Percentiles rank a stretch among this genome's conserved stretches.
phyloP scores from a whole-genome alignment of 371 early-diverging fungal species.

The Saksenaea vasiformis region DNA sequence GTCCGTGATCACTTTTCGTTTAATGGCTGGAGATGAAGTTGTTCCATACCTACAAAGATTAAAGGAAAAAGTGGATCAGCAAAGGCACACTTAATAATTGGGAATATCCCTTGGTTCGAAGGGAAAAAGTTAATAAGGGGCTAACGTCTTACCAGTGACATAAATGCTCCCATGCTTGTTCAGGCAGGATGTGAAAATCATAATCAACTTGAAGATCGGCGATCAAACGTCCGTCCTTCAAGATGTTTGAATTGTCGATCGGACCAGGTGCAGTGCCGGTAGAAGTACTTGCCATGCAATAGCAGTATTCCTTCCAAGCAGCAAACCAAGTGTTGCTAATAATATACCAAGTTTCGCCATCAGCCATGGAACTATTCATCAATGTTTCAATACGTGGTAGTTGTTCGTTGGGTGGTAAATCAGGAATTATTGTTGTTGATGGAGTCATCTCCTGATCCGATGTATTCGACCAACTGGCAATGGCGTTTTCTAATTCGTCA shows the following conservation, averaged over 20 bases:
- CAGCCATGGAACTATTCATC: conserved; percentile 8
- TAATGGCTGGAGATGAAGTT: not conserved
- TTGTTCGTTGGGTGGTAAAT: conserved; percentile 16
- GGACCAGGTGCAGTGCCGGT: conserved; percentile 18
- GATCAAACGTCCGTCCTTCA: conserved; percentile 4
- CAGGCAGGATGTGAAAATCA: conserved; percentile 17
- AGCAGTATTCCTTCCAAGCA: conserved; percentile 17
- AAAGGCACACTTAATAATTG: not conserved
- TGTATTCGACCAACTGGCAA: conserved; percentile 6
- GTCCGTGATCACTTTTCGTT: conserved; percentile 13
- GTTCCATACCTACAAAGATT: conserved; percentile 11
- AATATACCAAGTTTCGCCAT: conserved; percentile 20
- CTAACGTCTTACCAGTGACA: conserved; percentile 10
- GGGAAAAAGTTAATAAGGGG: not conserved
- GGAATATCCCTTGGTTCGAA: no score
- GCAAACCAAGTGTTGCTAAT: conserved; percentile 13
- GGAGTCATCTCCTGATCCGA: not conserved
- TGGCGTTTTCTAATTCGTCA: conserved; percentile 4
- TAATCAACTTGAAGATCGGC: conserved; percentile 11
- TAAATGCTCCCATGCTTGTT: conserved; percentile 18
- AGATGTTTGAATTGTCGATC: conserved; percentile 14
- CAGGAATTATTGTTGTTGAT: not conserved
- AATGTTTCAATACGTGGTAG: conserved; percentile 9
- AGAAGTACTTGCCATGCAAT: conserved; percentile 5
- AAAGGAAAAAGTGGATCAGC: not conserved